Evolutionary conservation across 1,139 yeast genomes (phyloP).

Genomic region (Geotrichum histeridarum): DNA sequence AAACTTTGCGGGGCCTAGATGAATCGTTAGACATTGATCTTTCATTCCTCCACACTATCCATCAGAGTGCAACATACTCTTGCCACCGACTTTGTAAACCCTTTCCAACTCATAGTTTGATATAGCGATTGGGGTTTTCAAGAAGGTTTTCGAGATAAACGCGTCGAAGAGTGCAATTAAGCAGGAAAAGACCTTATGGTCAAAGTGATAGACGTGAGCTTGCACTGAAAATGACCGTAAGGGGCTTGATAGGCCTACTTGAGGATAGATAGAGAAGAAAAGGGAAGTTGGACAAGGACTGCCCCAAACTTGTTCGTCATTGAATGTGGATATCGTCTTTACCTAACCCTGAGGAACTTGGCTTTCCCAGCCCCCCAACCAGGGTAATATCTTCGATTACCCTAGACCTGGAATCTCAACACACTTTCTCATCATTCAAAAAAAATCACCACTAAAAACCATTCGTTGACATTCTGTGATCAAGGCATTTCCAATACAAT

Average conservation of each 20-base stretch:
- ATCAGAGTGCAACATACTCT: conserved; percentile 42
- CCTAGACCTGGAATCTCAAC: background rate
- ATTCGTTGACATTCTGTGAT: background rate
- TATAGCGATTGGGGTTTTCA: too few relatives aligned
- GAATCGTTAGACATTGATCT: background rate
- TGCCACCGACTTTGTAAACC: conserved; percentile 76
- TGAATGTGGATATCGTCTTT: background rate
- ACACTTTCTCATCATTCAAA: too few relatives aligned
- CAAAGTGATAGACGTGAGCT: too few relatives aligned
- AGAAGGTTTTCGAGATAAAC: too few relatives aligned
- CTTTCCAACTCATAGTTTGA: conserved; percentile 77
- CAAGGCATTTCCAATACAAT: background rate
- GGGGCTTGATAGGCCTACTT: too few relatives aligned
- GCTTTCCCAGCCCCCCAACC: too few relatives aligned
- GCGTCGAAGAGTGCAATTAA: too few relatives aligned
- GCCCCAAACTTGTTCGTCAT: too few relatives aligned
- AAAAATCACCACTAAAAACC: background rate
- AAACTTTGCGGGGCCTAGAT: conserved; percentile 48
- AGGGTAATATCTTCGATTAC: background rate
- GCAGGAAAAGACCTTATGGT: too few relatives aligned
- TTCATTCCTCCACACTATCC: background rate
- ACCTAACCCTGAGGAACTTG: background rate
- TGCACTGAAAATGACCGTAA: too few relatives aligned
- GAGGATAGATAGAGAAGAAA: too few relatives aligned
- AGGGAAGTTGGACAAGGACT: too few relatives aligned